phyloP scores from a whole-genome alignment of 2,329 filamentous ascomycete species.

The Aspergillus sp. region DNA sequence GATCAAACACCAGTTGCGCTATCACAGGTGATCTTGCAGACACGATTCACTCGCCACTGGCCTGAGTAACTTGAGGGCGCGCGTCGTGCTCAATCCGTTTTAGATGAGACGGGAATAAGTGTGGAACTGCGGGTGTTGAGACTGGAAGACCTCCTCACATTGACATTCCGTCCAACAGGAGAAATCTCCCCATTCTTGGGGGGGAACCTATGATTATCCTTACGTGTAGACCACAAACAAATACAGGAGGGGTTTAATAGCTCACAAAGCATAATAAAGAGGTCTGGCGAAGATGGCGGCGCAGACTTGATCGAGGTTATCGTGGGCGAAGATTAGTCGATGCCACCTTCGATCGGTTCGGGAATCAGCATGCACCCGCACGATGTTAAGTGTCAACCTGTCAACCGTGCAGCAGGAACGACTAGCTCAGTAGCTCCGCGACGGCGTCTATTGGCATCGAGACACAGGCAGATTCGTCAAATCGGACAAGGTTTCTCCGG shows the following conservation, averaged over 20 bases:
- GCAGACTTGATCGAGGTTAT: constrained; percentile 7
- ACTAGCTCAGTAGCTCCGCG: constrained; percentile 12
- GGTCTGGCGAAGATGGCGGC: background rate
- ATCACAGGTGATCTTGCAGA: constrained; percentile 7
- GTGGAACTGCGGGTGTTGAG: background rate
- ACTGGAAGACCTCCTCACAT: background rate
- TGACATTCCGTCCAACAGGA: background rate
- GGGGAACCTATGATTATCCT: background rate
- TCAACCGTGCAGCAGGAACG: constrained; percentile 20
- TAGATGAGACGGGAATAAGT: background rate
- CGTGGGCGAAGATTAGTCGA: constrained; percentile 12
- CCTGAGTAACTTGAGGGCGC: background rate
- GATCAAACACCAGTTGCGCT: constrained; percentile 1
- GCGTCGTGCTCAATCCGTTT: background rate
- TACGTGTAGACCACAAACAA: background rate
- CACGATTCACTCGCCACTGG: background rate
- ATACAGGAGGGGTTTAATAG: background rate
- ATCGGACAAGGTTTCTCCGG: constrained; percentile 22
- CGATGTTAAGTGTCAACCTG: constrained; percentile 12
- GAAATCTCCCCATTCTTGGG: background rate
- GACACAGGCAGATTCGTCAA: constrained; percentile 21
- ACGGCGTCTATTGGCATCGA: constrained; percentile 10
- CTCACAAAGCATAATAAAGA: constrained; percentile 6
- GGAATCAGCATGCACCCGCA: constrained; percentile 11
- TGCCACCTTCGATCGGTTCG: constrained; percentile 11